Evolutionary conservation across 371 early-diverging fungal genomes (phyloP).

Genomic region (Mortierella polycephala): DNA sequence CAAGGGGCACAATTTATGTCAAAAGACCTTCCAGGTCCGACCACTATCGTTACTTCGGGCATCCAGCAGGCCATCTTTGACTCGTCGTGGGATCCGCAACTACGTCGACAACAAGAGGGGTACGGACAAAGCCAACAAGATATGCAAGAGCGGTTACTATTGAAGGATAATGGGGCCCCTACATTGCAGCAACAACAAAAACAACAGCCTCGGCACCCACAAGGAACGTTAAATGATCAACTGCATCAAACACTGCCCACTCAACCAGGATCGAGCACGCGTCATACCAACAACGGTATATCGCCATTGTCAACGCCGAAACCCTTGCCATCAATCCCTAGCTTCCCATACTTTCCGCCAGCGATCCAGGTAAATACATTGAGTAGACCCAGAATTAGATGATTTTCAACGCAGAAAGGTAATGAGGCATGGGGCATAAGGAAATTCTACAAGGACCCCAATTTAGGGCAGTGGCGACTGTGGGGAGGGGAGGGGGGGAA

Average conservation of each 20-base stretch:
- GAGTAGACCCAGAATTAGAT: too few species aligned
- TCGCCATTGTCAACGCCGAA: slow-evolving; percentile 9
- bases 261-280: background rate
- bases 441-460: too few species aligned
- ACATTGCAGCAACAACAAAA: slow-evolving; percentile 13
- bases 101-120: slow-evolving; percentile 1
- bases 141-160: background rate
- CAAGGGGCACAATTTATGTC: background rate
- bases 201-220: slow-evolving; percentile 11
- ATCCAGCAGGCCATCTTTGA: background rate
- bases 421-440: background rate
- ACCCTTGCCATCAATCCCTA: slow-evolving; percentile 32
- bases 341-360: slow-evolving; percentile 49
- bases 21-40: background rate
- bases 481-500: too few species aligned
- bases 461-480: too few species aligned
- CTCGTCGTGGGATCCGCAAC: background rate
- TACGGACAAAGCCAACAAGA: background rate
- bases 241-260: background rate
- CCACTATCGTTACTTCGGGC: background rate
- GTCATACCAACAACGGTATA: slow-evolving; percentile 1
- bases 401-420: background rate
- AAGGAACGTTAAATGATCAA: background rate
- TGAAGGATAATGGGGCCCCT: background rate
- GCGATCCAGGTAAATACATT: slow-evolving; percentile 39